These are phyloP conservation scores for Auricularia sp. DNA, from an alignment of 768 basidiomycete genomes.

Conservation along the genomic window DNA sequence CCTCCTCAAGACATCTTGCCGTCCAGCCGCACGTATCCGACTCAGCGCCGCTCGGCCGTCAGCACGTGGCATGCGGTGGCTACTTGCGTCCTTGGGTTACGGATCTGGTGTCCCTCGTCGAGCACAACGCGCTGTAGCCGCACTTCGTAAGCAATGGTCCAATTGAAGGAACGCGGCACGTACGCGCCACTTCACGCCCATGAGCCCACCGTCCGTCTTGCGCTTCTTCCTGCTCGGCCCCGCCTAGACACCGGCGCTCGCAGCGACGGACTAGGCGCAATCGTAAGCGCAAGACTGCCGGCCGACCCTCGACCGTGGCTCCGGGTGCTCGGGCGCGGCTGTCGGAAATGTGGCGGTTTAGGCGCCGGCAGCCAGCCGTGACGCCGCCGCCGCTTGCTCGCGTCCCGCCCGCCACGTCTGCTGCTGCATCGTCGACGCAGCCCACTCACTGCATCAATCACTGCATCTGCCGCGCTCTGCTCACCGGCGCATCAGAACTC, in stretches of 20 bases:
- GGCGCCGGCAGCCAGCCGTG: too few relatives aligned
- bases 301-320: too few relatives aligned
- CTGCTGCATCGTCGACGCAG: too few relatives aligned
- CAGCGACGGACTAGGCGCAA: background rate
- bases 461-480: too few relatives aligned
- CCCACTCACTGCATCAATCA: too few relatives aligned
- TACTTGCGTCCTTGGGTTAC: conserved; percentile 83
- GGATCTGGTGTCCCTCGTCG: conserved; percentile 83
- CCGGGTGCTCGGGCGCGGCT: too few relatives aligned
- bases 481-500: too few relatives aligned
- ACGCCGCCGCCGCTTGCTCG: too few relatives aligned
- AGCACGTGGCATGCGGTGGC: conserved; percentile 56
- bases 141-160: too few relatives aligned
- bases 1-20: conserved; percentile 78
- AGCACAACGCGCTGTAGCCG: conserved; percentile 55
- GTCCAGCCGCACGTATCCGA: conserved; percentile 70
- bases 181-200: conserved; percentile 76
- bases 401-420: too few relatives aligned
- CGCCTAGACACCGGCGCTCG: background rate
- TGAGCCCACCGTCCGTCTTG: conserved; percentile 49
- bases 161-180: background rate
- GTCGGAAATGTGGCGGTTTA: too few relatives aligned
- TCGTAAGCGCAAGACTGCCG: background rate
- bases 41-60: conserved; percentile 66
- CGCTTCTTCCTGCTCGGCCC: conserved; percentile 49